phyloP scores from a whole-genome alignment of 192 early-diverging fungal genomes.

The Backusella macrospora region DNA sequence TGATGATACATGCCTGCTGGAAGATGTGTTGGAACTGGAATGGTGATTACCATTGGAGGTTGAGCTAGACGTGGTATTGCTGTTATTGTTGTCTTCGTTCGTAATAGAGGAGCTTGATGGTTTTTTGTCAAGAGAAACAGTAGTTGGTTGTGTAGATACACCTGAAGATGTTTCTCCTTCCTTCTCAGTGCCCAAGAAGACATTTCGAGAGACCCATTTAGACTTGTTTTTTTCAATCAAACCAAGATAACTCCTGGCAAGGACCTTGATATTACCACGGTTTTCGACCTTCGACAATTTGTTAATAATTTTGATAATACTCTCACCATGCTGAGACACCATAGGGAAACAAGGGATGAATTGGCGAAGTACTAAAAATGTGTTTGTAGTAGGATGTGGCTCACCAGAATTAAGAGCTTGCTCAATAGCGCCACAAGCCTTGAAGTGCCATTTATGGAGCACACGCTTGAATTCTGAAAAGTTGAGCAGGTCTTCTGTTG shows the following conservation, averaged over 20 bases:
- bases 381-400: conserved; percentile 74
- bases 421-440: conserved; percentile 39
- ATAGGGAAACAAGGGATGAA: conserved; percentile 65
- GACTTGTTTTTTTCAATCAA: conserved; percentile 36
- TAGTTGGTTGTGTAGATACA: background rate
- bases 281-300: conserved; percentile 58
- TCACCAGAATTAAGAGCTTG: conserved; percentile 60
- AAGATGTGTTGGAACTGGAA: background rate
- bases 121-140: background rate
- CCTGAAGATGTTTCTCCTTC: background rate
- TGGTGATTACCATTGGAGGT: background rate
- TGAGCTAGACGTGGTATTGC: background rate
- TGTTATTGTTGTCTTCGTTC: background rate
- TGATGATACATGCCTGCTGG: background rate
- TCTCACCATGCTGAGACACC: conserved; percentile 56
- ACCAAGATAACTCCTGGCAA: conserved; percentile 55
- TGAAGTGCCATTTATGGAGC: conserved; percentile 76
- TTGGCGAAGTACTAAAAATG: conserved; percentile 70
- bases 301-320: conserved; percentile 46
- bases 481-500: conserved; percentile 52
- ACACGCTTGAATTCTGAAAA: conserved; percentile 65
- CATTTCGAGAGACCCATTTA: conserved; percentile 29
- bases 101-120: background rate
- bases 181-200: conserved; percentile 29
- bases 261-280: conserved; percentile 70